Base-by-base conservation (phyloP, 1,284 basidiomycete species). In the Stygiomarasmius scandens region DNA sequence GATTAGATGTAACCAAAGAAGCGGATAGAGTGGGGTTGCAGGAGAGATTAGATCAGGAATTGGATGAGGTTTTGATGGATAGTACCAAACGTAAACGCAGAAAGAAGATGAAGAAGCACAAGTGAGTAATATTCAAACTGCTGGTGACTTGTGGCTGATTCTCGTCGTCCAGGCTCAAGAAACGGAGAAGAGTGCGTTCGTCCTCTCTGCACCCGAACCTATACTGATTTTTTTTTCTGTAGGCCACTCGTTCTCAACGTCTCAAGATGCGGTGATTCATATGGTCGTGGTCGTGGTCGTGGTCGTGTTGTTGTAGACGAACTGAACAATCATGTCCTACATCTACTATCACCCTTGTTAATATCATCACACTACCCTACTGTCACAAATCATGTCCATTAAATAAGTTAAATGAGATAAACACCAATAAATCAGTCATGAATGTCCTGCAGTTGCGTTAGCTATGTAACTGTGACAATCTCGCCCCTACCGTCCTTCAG, bases 101-200 rank as follows among this genome's bases (percentile, higher is more conserved):
- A 77, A 91, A 85, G 83, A 93, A 92, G 84, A 93, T 93, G 89
- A 91, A 89, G 83, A 93, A 92, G 74, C 92, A 93, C 69, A 93
- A 93, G 90, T 92, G 69, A 72, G 88, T 78, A 16, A 14, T 45
- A 36, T 54, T n/a, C 25, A 53, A 53, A 50, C 22, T 54, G 36
- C 5, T 53, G 46, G 23, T 32, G 34, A 14, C 29, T 38, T 22
- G 34, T 32, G 2, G 44, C 36, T 61, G 22, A 45, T 57, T 43
- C 52, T 53, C 12, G 36, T 54, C 10, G 49, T n/a, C 54, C 29
- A 85, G 83, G 72, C 75, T 85, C 55, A 84, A 78, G 79, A 87
- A 87, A 74, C 77, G 83, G 61, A 74, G 84, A 79, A 81, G 77
- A 66, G 83, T 84, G 68, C 52, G 77, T 64, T 49, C 51, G 25